Conservation (phyloP, 2,329 filamentous ascomycete genomes). For the Aspergillus sp. region DNA sequence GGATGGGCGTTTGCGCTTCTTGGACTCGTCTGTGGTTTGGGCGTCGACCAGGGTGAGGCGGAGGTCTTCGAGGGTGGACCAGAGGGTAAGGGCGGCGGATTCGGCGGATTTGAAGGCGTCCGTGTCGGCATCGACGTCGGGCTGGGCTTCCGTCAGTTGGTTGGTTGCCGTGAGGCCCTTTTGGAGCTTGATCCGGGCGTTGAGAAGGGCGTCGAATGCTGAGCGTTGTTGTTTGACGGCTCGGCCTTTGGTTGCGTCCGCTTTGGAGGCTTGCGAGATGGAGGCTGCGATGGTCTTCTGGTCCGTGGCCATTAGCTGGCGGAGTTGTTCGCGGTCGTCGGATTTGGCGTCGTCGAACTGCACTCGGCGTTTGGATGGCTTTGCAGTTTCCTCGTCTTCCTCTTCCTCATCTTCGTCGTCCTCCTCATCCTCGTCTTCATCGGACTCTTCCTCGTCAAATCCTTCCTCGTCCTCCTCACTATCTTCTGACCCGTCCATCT, state of each 20-base stretch:
- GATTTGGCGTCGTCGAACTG: constrained; percentile 19
- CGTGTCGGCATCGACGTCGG: constrained; percentile 34
- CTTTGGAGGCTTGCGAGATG: constrained; percentile 65
- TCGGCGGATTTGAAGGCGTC: constrained; percentile 73
- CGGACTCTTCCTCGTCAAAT: constrained; percentile 22
- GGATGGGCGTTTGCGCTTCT: constrained; percentile 52
- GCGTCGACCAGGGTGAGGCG: constrained; percentile 40
- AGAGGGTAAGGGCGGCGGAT: constrained; percentile 78
- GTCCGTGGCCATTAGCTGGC: constrained; percentile 66
- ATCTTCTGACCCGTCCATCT: constrained; percentile 27
- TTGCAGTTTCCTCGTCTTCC: constrained; percentile 25
- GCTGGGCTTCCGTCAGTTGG: constrained; percentile 57
- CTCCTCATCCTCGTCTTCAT: constrained; percentile 19
- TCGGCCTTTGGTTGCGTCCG: constrained; percentile 78
- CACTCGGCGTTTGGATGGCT: constrained; percentile 20
- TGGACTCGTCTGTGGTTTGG: constrained; percentile 31
- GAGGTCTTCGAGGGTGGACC: constrained; percentile 64
- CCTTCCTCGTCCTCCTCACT: constrained; percentile 28
- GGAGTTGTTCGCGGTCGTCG: constrained; percentile 58
- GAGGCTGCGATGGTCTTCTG: constrained; percentile 66
- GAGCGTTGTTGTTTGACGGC: constrained; percentile 85
- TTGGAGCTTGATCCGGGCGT: constrained; percentile 87
- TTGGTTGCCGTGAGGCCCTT: constrained; percentile 85
- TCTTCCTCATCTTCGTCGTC: constrained; percentile 28
- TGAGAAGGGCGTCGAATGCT: constrained; percentile 83